Conservation (phyloP, 352 stramenopile genomes). For the Achlya hypogyna region DNA sequence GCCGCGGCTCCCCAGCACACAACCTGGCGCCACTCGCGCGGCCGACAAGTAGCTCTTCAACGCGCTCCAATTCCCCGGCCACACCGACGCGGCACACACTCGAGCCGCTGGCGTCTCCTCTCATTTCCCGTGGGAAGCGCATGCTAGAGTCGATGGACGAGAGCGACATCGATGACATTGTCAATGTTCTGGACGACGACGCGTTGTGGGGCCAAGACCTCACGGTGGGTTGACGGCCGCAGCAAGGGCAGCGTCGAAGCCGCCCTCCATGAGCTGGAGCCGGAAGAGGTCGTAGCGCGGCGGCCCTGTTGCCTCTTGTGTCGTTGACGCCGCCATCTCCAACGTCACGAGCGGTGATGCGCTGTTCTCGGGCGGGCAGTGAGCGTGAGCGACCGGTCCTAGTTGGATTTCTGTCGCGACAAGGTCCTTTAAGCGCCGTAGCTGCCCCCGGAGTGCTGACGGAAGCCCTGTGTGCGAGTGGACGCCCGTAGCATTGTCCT, state of each 20-base stretch:
- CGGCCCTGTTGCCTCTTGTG: background rate
- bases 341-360: background rate
- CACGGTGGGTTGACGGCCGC: background rate
- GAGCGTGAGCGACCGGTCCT: background rate
- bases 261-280: conserved; percentile 5
- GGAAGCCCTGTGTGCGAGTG: background rate
- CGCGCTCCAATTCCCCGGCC: background rate
- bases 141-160: background rate
- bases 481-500: background rate
- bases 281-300: background rate
- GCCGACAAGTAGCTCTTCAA: background rate
- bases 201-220: background rate
- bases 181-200: conserved; percentile 2
- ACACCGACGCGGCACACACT: background rate
- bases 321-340: background rate
- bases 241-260: background rate
- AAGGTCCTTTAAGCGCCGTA: conserved; percentile 1
- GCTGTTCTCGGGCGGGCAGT: background rate
- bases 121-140: background rate
- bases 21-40: background rate
- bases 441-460: background rate
- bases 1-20: background rate
- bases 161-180: background rate
- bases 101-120: background rate
- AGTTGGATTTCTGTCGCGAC: background rate